A percentile compares a stretch with the other conserved stretches of the same genome.
Evolutionary conservation across 2,329 filamentous ascomycete genomes (phyloP).

Genomic region (Xylaria sp.): DNA sequence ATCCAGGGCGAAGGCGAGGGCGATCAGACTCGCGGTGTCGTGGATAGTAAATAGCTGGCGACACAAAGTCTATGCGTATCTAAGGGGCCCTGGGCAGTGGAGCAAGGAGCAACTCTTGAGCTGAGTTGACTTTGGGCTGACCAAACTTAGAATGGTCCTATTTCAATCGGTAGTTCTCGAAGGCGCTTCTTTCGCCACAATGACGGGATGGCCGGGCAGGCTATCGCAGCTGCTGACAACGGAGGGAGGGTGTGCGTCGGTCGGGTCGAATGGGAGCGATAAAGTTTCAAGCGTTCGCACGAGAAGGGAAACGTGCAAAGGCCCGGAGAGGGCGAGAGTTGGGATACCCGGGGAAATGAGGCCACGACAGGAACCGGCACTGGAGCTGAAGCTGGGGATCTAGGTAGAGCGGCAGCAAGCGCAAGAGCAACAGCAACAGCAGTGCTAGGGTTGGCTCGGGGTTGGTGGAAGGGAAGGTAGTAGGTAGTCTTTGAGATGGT

Average conservation of each 20-base stretch:
- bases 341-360: slow-evolving; percentile 7
- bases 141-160: slow-evolving; percentile 22
- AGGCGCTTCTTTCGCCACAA: slow-evolving; percentile 10
- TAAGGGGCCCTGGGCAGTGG: slow-evolving; percentile 9
- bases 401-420: slow-evolving; percentile 11
- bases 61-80: slow-evolving; percentile 18
- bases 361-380: slow-evolving; percentile 16
- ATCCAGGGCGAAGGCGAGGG: slow-evolving; percentile 15
- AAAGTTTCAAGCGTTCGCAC: slow-evolving; percentile 27
- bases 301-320: slow-evolving; percentile 11
- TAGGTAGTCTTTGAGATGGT: slow-evolving; percentile 6
- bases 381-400: slow-evolving; percentile 24
- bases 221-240: background rate
- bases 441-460: slow-evolving; percentile 8
- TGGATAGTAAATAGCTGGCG: slow-evolving; percentile 7
- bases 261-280: slow-evolving; percentile 20
- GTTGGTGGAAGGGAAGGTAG: slow-evolving; percentile 2
- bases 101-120: slow-evolving; percentile 9
- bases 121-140: slow-evolving; percentile 13
- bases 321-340: slow-evolving; percentile 13
- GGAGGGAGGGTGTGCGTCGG: slow-evolving; percentile 17
- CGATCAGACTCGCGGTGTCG: slow-evolving; percentile 27
- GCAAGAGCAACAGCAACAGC: background rate
- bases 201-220: slow-evolving; percentile 18
- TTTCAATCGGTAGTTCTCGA: background rate